These are phyloP conservation scores for Stagonosporopsis tanaceti DNA, from an alignment of 2,329 filamentous ascomycete species.

Conservation along the genomic window DNA sequence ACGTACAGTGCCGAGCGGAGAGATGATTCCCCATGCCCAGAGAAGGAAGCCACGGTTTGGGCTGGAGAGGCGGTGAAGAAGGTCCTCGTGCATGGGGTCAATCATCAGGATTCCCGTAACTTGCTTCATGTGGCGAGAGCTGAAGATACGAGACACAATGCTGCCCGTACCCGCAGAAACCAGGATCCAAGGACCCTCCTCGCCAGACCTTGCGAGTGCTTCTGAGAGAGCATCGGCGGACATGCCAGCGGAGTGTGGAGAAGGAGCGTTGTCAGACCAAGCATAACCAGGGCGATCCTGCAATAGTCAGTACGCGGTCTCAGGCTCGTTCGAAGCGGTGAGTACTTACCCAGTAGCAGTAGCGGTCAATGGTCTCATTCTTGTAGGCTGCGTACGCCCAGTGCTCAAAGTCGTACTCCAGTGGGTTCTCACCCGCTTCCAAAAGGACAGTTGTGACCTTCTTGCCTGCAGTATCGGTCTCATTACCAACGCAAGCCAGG, in stretches of 20 bases:
- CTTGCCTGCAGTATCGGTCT: constrained; percentile 62
- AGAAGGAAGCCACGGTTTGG: constrained; percentile 80
- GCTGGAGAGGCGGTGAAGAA: constrained; percentile 72
- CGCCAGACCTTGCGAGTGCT: constrained; percentile 79
- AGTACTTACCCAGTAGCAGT: constrained; percentile 76
- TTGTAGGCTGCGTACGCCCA: constrained; percentile 78
- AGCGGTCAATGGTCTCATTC: constrained; percentile 84
- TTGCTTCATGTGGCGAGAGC: constrained; percentile 77
- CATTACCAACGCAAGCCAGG: constrained; percentile 81
- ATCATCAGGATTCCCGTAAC: constrained; percentile 84
- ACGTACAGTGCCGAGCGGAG: constrained; percentile 84
- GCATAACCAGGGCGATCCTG: constrained; percentile 84
- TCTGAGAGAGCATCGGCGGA: constrained; percentile 89
- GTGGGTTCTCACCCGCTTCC: constrained; percentile 81
- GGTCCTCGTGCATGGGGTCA: constrained; percentile 88
- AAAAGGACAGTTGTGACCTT: constrained; percentile 81
- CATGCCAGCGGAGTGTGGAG: constrained; percentile 91
- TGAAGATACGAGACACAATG: constrained; percentile 90
- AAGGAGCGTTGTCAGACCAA: constrained; percentile 91
- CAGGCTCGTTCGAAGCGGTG: not conserved
- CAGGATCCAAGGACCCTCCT: constrained; percentile 87
- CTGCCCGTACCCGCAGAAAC: constrained; percentile 87
- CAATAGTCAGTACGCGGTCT: not conserved
- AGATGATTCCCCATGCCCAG: constrained; percentile 86
- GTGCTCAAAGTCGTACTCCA: constrained; percentile 79